Evolutionary conservation across 305 asterid genomes (phyloP).

Genomic region (Plantago lanceolata): DNA sequence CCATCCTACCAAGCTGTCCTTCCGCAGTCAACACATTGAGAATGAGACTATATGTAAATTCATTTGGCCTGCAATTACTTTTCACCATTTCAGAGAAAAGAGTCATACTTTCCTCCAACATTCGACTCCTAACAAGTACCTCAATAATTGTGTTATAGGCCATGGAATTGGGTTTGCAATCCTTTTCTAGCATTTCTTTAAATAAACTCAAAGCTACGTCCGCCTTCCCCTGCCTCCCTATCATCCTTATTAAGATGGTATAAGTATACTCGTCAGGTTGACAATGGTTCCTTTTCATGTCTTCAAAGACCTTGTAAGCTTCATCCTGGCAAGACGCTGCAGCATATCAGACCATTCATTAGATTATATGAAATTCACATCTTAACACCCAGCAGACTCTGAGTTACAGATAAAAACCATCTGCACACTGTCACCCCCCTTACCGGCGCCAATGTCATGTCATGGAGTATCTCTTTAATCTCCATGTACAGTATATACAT

Average conservation of each 20-base stretch:
- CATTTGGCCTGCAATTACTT: conserved; percentile 80
- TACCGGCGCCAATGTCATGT: not conserved
- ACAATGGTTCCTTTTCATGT: conserved; percentile 76
- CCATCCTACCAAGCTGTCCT: conserved; percentile 83
- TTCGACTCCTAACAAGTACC: conserved; percentile 57
- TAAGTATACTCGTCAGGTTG: conserved; percentile 81
- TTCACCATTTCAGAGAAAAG: conserved; percentile 85
- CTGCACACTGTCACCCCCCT: too few relatives aligned
- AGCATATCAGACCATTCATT: conserved; percentile 60
- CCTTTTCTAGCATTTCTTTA: conserved; percentile 73
- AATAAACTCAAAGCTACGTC: conserved; percentile 60
- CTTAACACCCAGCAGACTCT: not conserved
- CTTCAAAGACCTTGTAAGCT: conserved; percentile 57
- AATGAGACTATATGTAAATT: conserved; percentile 72
- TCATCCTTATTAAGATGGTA: conserved; percentile 77
- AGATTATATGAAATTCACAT: conserved; percentile 24
- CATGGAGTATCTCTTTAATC: too few relatives aligned
- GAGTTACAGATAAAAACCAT: not conserved
- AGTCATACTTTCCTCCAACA: conserved; percentile 56
- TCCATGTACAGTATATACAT: too few relatives aligned
- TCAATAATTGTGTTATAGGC: conserved; percentile 79
- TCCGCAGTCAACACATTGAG: conserved; percentile 58
- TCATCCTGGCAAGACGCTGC: conserved; percentile 71
- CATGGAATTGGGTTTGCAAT: conserved; percentile 63
- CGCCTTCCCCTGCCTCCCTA: conserved; percentile 63